Evolutionary conservation across 176 grass and related monocot genomes (phyloP).

Genomic region (Ananas comosus): DNA sequence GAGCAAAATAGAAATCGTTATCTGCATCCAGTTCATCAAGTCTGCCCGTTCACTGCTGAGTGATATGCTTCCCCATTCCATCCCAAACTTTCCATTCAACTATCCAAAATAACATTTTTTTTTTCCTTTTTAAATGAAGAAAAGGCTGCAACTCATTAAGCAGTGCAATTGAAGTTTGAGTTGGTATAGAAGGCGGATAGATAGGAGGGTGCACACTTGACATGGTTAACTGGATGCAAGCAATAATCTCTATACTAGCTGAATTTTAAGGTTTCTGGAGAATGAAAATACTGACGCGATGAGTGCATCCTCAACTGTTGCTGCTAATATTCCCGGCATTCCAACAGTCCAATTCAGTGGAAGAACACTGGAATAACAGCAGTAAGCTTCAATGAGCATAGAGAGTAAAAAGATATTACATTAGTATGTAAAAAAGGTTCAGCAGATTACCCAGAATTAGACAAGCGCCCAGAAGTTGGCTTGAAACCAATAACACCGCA

Average conservation of each 20-base stretch:
- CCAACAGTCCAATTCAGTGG: slow-evolving; percentile 95
- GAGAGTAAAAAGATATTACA: slow-evolving; percentile 1
- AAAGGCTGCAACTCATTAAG: no score
- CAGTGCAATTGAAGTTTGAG: no score
- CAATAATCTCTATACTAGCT: background rate
- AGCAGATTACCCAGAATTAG: slow-evolving; percentile 44
- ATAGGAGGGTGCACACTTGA: no score
- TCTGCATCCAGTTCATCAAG: no score
- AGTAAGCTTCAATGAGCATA: no score
- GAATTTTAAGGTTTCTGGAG: background rate
- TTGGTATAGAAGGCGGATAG: no score
- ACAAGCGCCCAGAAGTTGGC: slow-evolving; percentile 57
- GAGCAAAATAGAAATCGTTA: no score
- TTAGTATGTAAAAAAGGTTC: background rate
- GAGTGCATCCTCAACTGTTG: slow-evolving; percentile 63
- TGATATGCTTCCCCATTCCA: no score
- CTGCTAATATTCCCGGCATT: slow-evolving; percentile 76
- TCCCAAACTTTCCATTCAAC: no score
- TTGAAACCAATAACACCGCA: slow-evolving; percentile 93
- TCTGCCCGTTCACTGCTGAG: no score
- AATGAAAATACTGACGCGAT: slow-evolving; percentile 38
- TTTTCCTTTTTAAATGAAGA: background rate
- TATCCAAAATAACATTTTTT: background rate
- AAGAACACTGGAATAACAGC: slow-evolving; percentile 45
- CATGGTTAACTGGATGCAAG: background rate